Evolutionary conservation across 768 basidiomycete species (phyloP), one percentile per base, ranked within the genome.

Genomic region (Agrocybe praecox): DNA sequence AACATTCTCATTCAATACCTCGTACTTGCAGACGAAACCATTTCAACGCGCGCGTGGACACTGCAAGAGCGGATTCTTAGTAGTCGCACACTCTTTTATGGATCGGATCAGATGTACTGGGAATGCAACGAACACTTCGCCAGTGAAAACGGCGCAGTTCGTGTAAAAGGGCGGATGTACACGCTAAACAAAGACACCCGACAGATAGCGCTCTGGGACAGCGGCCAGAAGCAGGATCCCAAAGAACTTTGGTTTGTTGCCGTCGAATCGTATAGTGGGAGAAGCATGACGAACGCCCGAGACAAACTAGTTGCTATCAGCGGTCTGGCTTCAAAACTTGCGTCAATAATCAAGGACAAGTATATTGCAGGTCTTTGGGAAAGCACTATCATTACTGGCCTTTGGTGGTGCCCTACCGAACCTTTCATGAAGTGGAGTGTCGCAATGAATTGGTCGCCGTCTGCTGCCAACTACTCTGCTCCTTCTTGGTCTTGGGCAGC

Each of bases 401-500:
- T 53, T 6, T 53, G 43, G 26, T 53, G 52, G 52, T 2, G 2
- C 2, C 11, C 43, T 32, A 29, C 40, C 42, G 9, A 24, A 9
- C 43, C 29, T 18, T 33, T 45, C 29, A 29, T 17, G 43, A 26
- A 32, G 18, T 53, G 52, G 52, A 14, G 9, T 22, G 18, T 18
- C 29, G 44, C 42, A 18, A 19, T 33, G 19, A 22, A 49, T 12
- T 53, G 52, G 52, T 21, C 52, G 11, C 52, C 52, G 14, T 22
- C 9, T 21, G 2, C 18, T 2, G 14, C 9, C 7, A 6, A 43
- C 15, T 52, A 52, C 32, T 42, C 40, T 19, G 52, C 52, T 6
- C 52, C 52, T n/a, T 53, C 52, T 8, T 53, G 52, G 52, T 53
- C 52, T 4, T 53, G 52, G 52, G 52, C 52, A 3, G 33, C 34